These are phyloP conservation scores for Syzygium grande DNA, from an alignment of 345 rosid species.

Conservation along the genomic window DNA sequence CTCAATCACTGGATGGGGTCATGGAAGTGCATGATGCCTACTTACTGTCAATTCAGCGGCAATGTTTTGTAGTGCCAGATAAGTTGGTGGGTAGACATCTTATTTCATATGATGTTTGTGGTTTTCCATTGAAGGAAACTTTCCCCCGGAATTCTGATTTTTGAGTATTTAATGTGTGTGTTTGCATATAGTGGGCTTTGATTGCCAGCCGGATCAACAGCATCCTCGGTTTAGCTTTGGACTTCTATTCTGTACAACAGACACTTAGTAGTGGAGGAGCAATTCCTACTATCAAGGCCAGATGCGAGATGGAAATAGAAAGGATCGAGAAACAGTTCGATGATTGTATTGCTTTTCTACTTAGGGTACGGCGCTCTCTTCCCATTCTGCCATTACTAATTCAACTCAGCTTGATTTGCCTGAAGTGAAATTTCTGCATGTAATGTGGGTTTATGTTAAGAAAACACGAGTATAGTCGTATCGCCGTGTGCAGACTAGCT, in stretches of 20 bases:
- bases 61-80: slow-evolving; percentile 95
- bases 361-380: slow-evolving; percentile 41
- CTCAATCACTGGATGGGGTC: slow-evolving; percentile 90
- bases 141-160: neutral
- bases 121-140: neutral
- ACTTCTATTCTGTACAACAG: slow-evolving; percentile 85
- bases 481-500: neutral
- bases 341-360: slow-evolving; percentile 89
- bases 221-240: slow-evolving; percentile 84
- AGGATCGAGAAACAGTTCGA: slow-evolving; percentile 83
- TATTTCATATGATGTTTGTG: neutral
- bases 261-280: slow-evolving; percentile 72
- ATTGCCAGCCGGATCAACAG: slow-evolving; percentile 87
- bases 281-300: slow-evolving; percentile 64
- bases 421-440: neutral
- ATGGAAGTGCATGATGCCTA: slow-evolving; percentile 95
- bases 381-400: neutral
- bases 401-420: neutral
- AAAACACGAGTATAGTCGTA: neutral
- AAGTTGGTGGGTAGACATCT: slow-evolving; percentile 49
- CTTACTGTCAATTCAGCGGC: slow-evolving; percentile 87
- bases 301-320: slow-evolving; percentile 81
- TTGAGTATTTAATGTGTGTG: neutral
- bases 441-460: neutral
- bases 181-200: slow-evolving; percentile 69